Conservation (phyloP, 2,329 filamentous ascomycete genomes). For the Colletotrichum australisinense region DNA sequence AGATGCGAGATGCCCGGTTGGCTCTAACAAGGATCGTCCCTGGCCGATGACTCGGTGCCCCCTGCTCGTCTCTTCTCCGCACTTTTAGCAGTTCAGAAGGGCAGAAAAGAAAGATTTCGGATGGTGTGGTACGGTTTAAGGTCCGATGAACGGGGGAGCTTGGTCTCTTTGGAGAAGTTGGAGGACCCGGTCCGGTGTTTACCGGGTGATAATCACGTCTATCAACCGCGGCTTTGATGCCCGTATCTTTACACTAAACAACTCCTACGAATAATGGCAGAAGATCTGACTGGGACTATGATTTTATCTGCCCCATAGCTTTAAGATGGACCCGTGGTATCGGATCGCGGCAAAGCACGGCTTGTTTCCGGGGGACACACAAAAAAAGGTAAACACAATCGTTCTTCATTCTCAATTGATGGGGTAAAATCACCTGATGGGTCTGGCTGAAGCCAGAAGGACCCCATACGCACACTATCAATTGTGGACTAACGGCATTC, state of each 20-base stretch:
- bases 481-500: conserved; percentile 28
- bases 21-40: conserved; percentile 8
- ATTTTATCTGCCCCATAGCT: conserved; percentile 5
- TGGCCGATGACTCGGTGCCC: conserved; percentile 18
- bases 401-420: not conserved
- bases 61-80: conserved; percentile 23
- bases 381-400: not conserved
- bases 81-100: conserved; percentile 2
- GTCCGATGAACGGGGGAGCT: conserved; percentile 12
- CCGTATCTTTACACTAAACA: not conserved
- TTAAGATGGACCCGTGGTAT: not conserved
- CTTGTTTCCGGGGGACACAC: conserved; percentile 5
- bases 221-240: conserved; percentile 17
- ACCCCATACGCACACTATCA: conserved; percentile 12
- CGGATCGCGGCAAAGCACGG: conserved; percentile 12
- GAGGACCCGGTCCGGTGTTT: conserved; percentile 24
- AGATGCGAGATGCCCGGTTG: not conserved
- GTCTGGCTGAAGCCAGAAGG: not conserved
- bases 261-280: not conserved
- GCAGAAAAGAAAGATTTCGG: not conserved
- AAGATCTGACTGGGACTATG: not conserved
- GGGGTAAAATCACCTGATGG: conserved; percentile 14
- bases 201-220: conserved; percentile 4
- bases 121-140: not conserved
- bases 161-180: not conserved